These are phyloP conservation scores for Salvia rosmarinus DNA, from an alignment of 257 asterid genomes.

Conservation along the genomic window DNA sequence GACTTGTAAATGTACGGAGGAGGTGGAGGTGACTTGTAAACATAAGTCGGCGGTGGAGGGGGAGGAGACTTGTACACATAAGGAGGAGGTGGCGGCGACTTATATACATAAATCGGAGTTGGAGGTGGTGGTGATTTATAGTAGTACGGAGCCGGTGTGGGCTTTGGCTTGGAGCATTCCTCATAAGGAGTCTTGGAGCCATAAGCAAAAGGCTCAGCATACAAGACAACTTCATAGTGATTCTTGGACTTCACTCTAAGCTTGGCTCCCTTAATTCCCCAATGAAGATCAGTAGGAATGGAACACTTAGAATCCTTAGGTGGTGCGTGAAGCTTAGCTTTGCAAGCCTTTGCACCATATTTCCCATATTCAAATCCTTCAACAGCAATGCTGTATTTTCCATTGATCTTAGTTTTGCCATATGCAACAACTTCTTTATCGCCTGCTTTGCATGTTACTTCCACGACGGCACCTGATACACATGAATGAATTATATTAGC, in stretches of 20 bases:
- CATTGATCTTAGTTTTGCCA: conserved; percentile 72
- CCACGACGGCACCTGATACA: conserved; percentile 69
- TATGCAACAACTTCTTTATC: conserved; percentile 59
- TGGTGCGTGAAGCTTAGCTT: conserved; percentile 65
- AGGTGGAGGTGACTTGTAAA: conserved; percentile 30
- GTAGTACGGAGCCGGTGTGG: conserved; percentile 56
- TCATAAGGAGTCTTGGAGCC: conserved; percentile 64
- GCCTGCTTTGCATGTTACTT: conserved; percentile 63
- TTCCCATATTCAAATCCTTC: conserved; percentile 58
- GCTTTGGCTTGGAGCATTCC: conserved; percentile 55
- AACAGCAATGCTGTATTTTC: conserved; percentile 57
- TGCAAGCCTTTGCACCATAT: conserved; percentile 74
- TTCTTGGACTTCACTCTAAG: conserved; percentile 65
- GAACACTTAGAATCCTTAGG: conserved; percentile 67
- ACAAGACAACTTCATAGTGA: conserved; percentile 61
- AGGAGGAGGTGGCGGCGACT: conserved; percentile 39
- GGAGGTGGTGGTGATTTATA: conserved; percentile 39
- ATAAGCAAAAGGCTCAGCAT: conserved; percentile 74
- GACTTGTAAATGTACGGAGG: conserved; percentile 9
- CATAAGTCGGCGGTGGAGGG: conserved; percentile 30
- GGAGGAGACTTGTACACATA: conserved; percentile 40
- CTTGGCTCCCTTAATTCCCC: conserved; percentile 62
- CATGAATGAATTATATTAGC: not conserved
- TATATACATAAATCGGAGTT: conserved; percentile 21
- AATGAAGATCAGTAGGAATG: conserved; percentile 56